These are phyloP conservation scores for Myriangium duriaei DNA, from an alignment of 2,329 filamentous ascomycete genomes.

Conservation along the genomic window DNA sequence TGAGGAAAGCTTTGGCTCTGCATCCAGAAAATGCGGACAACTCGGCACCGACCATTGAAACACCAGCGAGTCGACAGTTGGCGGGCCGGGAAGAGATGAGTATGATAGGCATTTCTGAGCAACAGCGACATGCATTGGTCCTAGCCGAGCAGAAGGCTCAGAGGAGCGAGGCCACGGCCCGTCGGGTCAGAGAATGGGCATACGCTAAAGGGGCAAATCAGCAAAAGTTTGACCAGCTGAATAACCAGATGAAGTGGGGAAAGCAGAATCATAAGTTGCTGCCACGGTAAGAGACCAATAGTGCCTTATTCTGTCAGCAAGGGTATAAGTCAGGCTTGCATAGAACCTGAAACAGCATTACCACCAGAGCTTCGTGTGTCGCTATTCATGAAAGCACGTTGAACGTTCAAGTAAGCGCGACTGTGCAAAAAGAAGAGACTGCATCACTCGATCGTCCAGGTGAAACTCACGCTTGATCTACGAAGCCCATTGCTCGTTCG, in stretches of 20 bases:
- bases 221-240: constrained; percentile 14
- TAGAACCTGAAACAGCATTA: too few species aligned
- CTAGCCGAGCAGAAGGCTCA: constrained; percentile 16
- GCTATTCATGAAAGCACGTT: too few species aligned
- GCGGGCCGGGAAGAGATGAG: constrained; percentile 14
- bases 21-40: not conserved
- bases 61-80: constrained; percentile 11
- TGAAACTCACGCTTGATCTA: too few species aligned
- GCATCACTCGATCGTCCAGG: too few species aligned
- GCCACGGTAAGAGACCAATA: too few species aligned
- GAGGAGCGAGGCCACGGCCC: constrained; percentile 14
- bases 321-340: too few species aligned
- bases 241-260: constrained; percentile 11
- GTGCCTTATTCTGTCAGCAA: too few species aligned
- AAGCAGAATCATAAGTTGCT: constrained; percentile 12
- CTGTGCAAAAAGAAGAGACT: too few species aligned
- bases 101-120: constrained; percentile 12
- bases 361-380: too few species aligned
- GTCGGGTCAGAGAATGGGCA: constrained; percentile 13
- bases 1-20: not conserved
- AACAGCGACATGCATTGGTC: constrained; percentile 15
- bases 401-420: too few species aligned
- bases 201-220: constrained; percentile 14
- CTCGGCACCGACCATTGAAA: not conserved
- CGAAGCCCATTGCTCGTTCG: too few species aligned